Evolutionary conservation across 2,329 filamentous ascomycete genomes (phyloP).

Genomic region (Epichloe coenophiala): DNA sequence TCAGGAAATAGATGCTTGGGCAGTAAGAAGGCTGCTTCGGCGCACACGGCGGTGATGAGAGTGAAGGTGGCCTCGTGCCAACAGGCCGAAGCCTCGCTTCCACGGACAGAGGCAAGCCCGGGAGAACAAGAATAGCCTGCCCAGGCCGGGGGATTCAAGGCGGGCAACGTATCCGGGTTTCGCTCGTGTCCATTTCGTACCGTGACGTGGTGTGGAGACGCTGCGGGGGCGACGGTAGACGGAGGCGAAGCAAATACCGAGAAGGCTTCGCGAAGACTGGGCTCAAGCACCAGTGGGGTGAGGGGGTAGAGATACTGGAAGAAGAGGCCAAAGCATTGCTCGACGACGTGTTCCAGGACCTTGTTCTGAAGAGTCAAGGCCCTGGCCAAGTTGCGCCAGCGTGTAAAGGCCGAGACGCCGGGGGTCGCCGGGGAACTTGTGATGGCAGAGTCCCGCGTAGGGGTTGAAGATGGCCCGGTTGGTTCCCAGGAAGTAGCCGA

Average conservation of each 20-base stretch:
- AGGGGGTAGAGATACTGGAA: slow-evolving; percentile 30
- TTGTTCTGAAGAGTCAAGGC: slow-evolving; percentile 13
- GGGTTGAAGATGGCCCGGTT: slow-evolving; percentile 12
- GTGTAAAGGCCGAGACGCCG: slow-evolving; percentile 12
- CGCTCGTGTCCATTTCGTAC: not conserved
- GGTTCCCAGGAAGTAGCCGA: slow-evolving; percentile 12
- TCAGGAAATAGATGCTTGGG: slow-evolving; percentile 26
- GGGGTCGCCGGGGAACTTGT: slow-evolving; percentile 3
- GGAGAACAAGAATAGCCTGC: not conserved
- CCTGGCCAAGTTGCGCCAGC: slow-evolving; percentile 16
- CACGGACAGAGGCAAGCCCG: not conserved
- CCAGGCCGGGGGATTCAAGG: slow-evolving; percentile 3
- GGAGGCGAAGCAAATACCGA: slow-evolving; percentile 16
- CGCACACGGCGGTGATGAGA: slow-evolving; percentile 29
- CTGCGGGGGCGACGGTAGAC: slow-evolving; percentile 4
- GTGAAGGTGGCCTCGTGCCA: slow-evolving; percentile 27
- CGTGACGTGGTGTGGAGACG: not conserved
- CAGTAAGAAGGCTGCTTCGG: slow-evolving; percentile 26
- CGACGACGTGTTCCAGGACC: slow-evolving; percentile 14
- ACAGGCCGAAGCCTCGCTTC: slow-evolving; percentile 4
- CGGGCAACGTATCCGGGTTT: not conserved
- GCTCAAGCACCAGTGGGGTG: slow-evolving; percentile 27
- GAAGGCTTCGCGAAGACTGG: slow-evolving; percentile 23
- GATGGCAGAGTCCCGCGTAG: slow-evolving; percentile 8
- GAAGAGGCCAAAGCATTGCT: slow-evolving; percentile 25